Conservation (phyloP, 2,329 filamentous ascomycete genomes). For the Trichoderma aggressivum region DNA sequence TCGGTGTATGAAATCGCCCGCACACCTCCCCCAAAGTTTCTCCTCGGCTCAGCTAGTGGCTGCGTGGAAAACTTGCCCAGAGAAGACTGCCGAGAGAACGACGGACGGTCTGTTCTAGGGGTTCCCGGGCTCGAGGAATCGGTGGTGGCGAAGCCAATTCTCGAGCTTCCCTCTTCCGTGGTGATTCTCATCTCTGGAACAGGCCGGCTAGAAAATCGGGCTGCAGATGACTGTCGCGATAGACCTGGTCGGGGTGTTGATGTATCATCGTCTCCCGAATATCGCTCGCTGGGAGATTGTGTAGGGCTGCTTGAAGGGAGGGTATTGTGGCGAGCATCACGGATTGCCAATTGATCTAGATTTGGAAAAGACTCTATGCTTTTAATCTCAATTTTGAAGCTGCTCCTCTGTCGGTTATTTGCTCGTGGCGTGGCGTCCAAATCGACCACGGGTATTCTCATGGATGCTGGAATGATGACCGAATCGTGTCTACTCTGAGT, state of each 20-base stretch:
- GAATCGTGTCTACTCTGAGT: neutral
- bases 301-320: slow-evolving; percentile 27
- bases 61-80: slow-evolving; percentile 59
- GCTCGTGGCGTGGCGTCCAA: neutral
- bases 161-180: slow-evolving; percentile 55
- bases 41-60: slow-evolving; percentile 57
- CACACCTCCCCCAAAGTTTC: slow-evolving; percentile 52
- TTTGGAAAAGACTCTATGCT: slow-evolving; percentile 26
- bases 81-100: slow-evolving; percentile 45
- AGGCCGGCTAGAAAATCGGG: slow-evolving; percentile 69
- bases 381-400: slow-evolving; percentile 11
- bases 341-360: slow-evolving; percentile 21
- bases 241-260: slow-evolving; percentile 43
- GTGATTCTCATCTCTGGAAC: slow-evolving; percentile 68
- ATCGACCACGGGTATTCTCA: slow-evolving; percentile 18
- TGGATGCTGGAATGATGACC: slow-evolving; percentile 1
- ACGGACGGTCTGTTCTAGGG: slow-evolving; percentile 35
- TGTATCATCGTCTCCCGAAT: slow-evolving; percentile 23
- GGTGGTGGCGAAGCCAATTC: slow-evolving; percentile 65
- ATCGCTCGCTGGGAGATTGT: slow-evolving; percentile 23
- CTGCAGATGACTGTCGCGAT: slow-evolving; percentile 50
- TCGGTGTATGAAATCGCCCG: slow-evolving; percentile 64
- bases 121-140: slow-evolving; percentile 25
- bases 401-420: slow-evolving; percentile 1
- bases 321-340: slow-evolving; percentile 11